These are phyloP conservation scores for Vanderwaltozyma tropicalis DNA, from an alignment of 805 yeast species.

Conservation along the genomic window DNA sequence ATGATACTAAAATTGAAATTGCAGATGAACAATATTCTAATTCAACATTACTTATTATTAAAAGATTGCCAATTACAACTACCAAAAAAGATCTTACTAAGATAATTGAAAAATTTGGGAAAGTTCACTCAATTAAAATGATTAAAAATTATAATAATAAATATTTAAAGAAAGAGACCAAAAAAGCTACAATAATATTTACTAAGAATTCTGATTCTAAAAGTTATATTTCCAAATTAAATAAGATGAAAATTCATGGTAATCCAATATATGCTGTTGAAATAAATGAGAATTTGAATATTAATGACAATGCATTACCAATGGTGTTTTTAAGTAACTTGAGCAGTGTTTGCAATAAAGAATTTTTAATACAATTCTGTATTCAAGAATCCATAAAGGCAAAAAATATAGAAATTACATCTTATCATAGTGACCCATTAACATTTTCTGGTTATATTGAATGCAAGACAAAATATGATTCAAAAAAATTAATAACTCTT, in stretches of 20 bases:
- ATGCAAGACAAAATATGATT: constrained; percentile 15
- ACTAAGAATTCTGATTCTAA: no score
- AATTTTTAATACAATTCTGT: constrained; percentile 20
- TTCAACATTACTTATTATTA: no score
- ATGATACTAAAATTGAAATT: not conserved
- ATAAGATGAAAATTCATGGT: no score
- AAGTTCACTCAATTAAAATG: not conserved
- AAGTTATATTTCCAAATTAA: no score
- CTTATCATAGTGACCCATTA: constrained; percentile 10
- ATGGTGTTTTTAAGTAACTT: constrained; percentile 18
- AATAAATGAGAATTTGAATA: not conserved
- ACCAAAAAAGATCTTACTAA: no score
- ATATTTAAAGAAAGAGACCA: not conserved
- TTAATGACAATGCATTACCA: not conserved
- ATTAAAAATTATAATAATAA: not conserved
- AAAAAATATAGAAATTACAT: constrained; percentile 10
- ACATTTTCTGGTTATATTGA: constrained; percentile 20
- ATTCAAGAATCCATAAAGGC: constrained; percentile 17
- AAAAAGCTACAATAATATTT: not conserved
- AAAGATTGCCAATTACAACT: no score
- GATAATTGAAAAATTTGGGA: no score
- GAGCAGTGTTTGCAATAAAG: constrained; percentile 21
- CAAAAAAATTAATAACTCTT: constrained; percentile 12
- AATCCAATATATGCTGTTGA: no score
- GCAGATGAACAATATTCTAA: no score